These are phyloP conservation scores for Juncus inflexus DNA, from an alignment of 176 grass and related monocot species.

Conservation along the genomic window DNA sequence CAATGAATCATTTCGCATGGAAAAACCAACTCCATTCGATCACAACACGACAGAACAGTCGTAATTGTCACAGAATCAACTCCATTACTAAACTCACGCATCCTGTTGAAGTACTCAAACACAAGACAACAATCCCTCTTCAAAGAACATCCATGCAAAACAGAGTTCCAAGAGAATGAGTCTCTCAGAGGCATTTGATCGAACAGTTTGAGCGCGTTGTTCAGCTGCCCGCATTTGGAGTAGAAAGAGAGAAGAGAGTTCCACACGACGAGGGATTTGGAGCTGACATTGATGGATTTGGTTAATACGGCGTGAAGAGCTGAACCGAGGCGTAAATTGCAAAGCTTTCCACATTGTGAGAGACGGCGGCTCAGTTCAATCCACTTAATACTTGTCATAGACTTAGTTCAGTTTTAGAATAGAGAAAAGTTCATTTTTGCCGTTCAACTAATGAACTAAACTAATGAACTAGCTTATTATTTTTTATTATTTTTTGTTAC, in stretches of 20 bases:
- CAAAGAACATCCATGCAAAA: constrained; percentile 39
- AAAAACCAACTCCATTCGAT: constrained; percentile 28
- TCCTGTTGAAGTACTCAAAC: constrained; percentile 43
- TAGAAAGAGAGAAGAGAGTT: constrained; percentile 73
- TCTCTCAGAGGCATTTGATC: constrained; percentile 72
- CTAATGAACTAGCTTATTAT: too few relatives aligned
- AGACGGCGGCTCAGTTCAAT: constrained; percentile 53
- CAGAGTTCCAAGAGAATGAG: constrained; percentile 79
- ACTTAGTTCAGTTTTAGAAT: too few relatives aligned
- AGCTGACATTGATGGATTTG: constrained; percentile 30
- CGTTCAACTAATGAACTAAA: too few relatives aligned
- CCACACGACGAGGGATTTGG: constrained; percentile 44
- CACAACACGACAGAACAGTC: constrained; percentile 51
- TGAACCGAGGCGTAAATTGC: constrained; percentile 45
- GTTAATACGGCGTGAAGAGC: constrained; percentile 54
- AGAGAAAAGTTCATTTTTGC: too few relatives aligned
- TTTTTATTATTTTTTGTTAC: too few relatives aligned
- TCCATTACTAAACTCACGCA: constrained; percentile 28
- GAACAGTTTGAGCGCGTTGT: constrained; percentile 50
- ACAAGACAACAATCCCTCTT: constrained; percentile 19
- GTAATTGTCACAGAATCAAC: constrained; percentile 56
- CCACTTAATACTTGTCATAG: background rate
- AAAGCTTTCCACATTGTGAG: constrained; percentile 48
- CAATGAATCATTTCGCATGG: constrained; percentile 43
- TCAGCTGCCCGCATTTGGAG: constrained; percentile 41